Evolutionary conservation across 495 filamentous ascomycete genomes (phyloP).

Genomic region (Cercophora sp.): DNA sequence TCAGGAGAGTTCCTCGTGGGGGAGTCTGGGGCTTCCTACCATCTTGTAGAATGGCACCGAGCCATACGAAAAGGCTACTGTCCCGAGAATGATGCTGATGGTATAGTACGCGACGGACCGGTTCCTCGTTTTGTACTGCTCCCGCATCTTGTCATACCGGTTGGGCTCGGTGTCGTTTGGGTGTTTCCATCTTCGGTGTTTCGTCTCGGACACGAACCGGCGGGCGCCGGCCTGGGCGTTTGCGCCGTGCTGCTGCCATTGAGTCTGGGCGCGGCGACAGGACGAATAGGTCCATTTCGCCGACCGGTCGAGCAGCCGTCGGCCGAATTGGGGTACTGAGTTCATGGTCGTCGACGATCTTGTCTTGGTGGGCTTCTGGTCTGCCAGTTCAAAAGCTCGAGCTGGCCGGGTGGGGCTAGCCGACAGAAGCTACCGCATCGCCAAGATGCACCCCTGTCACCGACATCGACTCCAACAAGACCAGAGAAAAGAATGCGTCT

Average conservation of each 20-base stretch:
- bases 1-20: background rate
- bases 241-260: constrained; percentile 13
- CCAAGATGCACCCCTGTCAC: background rate
- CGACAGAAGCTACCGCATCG: background rate
- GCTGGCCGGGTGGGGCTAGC: background rate
- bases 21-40: constrained; percentile 44
- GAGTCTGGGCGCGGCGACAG: constrained; percentile 17
- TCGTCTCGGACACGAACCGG: too few relatives aligned
- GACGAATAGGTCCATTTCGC: constrained; percentile 13
- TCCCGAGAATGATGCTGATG: constrained; percentile 80
- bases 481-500: too few relatives aligned
- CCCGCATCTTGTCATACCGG: constrained; percentile 53
- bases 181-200: too few relatives aligned
- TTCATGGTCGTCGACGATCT: constrained; percentile 25
- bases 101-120: constrained; percentile 66
- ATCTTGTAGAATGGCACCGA: constrained; percentile 98
- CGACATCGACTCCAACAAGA: background rate
- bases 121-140: constrained; percentile 57
- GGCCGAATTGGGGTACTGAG: constrained; percentile 10
- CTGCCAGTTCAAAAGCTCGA: background rate
- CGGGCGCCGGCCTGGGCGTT: constrained; percentile 11
- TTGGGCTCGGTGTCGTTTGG: too few relatives aligned
- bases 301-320: constrained; percentile 6
- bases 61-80: constrained; percentile 88
- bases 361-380: too few relatives aligned